A percentile compares a stretch with the other conserved stretches of the same genome.
These are phyloP conservation scores for Bruguiera hainesii DNA, from an alignment of 441 rosid genomes.

Conservation along the genomic window DNA sequence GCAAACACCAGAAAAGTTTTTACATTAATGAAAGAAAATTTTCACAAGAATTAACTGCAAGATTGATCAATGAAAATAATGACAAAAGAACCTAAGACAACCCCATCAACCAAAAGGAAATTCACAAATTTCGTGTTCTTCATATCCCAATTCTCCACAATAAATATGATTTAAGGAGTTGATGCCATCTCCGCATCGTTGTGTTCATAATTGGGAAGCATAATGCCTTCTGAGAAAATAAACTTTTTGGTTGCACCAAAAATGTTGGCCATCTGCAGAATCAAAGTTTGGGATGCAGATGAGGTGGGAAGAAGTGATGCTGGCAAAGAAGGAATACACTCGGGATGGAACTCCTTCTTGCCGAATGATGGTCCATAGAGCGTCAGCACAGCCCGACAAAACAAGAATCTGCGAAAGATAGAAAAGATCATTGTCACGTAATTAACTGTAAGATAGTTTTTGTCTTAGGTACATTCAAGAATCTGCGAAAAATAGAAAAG, in stretches of 20 bases:
- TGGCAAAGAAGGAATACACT: slow-evolving; percentile 70
- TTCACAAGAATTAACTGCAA: neutral
- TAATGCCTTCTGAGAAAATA: slow-evolving; percentile 43
- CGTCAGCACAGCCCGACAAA: slow-evolving; percentile 69
- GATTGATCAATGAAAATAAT: slow-evolving; percentile 1
- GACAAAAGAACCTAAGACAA: slow-evolving; percentile 1
- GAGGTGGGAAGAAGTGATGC: slow-evolving; percentile 43
- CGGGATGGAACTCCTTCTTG: slow-evolving; percentile 69
- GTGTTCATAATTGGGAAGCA: slow-evolving; percentile 23
- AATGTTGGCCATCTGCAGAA: slow-evolving; percentile 60
- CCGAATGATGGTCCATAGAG: slow-evolving; percentile 45
- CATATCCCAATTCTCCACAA: neutral
- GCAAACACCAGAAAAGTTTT: too few relatives aligned
- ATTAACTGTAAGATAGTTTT: slow-evolving; percentile 6
- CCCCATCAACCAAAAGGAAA: slow-evolving; percentile 7
- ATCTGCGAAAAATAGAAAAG: slow-evolving; percentile 41
- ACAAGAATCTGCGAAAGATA: slow-evolving; percentile 57
- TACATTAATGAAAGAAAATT: neutral
- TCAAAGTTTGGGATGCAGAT: slow-evolving; percentile 39
- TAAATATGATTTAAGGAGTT: slow-evolving; percentile 14
- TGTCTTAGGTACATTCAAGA: slow-evolving; percentile 23
- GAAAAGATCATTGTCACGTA: slow-evolving; percentile 1
- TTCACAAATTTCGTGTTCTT: slow-evolving; percentile 10
- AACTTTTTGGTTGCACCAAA: slow-evolving; percentile 59
- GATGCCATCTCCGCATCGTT: slow-evolving; percentile 27